Evolutionary conservation across 129 eudicot species (phyloP), one percentile per base, ranked within the genome.

Genomic region (Daucus carota): DNA sequence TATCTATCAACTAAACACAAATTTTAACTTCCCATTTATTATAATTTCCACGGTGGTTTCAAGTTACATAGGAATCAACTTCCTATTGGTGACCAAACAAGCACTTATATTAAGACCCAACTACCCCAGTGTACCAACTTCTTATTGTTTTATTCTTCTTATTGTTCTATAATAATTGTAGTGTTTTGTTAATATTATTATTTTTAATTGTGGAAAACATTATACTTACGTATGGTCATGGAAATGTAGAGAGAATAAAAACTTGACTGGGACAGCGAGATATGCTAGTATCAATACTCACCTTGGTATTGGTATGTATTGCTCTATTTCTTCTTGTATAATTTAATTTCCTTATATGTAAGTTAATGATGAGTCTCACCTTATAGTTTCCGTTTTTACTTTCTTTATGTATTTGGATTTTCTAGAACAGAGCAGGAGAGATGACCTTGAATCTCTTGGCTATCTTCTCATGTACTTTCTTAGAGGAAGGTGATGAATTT

Each of bases 231-330:
- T 70, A 13, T 65, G 60, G 40, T 77, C 76, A 14, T 84, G 69
- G 69, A 75, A 76, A 67, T 83, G 85, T 83, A 93, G 98, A 84
- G 98, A 93, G 83, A 90, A 93, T 81, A 93, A 93, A 78, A 93
- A 93, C 83, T 84, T 93, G 86, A 93, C 98, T 34, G 98, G 98
- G 78, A 93, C 98, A 20, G 95, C 96, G 45, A 92, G 96, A 88
- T 93, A 90, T 84, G 98, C 98, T 31, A 93, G 98, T 82, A 88
- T 85, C 90, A 92, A 92, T 70, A 89, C 97, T 41, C 97, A 92
- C 85, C 93, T 92, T 75, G 98, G 98, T 11, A 93, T 93, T 32
- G 98, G 98, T 93, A 75, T 42, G 84, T 50, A 45, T 73, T 78
- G 70, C 69, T 60, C 38, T 75, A 1, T 16, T 69, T 74, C 12